Evolutionary conservation across 2,329 filamentous ascomycete genomes (phyloP).

Genomic region (Fusarium sp.): DNA sequence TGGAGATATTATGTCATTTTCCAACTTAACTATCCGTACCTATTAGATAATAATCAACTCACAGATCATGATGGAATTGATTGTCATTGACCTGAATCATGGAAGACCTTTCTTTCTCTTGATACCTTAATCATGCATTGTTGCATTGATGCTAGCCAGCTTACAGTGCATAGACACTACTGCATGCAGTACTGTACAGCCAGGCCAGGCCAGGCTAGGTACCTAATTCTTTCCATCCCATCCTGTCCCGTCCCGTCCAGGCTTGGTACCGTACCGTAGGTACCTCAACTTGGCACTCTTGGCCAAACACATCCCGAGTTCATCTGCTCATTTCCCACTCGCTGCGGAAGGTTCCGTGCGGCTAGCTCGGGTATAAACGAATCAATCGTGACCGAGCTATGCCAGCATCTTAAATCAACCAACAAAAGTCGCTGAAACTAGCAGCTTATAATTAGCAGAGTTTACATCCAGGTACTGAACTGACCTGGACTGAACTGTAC

Average conservation of each 20-base stretch:
- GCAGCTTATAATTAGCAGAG: background rate
- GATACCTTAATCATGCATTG: background rate
- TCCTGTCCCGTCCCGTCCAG: background rate
- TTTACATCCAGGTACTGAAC: background rate
- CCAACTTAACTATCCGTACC: background rate
- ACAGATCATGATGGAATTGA: background rate
- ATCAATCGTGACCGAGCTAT: background rate
- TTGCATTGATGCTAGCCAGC: background rate
- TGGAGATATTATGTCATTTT: constrained; percentile 6
- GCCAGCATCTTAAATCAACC: background rate
- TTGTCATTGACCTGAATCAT: background rate
- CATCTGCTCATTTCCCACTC: background rate
- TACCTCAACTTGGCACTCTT: background rate
- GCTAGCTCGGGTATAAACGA: constrained; percentile 1
- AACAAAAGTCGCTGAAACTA: background rate
- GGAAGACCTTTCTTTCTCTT: background rate
- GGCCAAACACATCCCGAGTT: background rate
- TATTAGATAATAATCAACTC: background rate
- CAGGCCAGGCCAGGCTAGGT: background rate
- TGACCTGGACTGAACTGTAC: no score
- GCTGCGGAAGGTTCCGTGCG: background rate
- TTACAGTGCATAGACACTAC: background rate
- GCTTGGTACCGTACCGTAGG: background rate
- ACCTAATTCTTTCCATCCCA: background rate
- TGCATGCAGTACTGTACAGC: background rate